Evolutionary conservation across 495 filamentous ascomycete genomes (phyloP).

Genomic region (Lentithecium fluviatile): DNA sequence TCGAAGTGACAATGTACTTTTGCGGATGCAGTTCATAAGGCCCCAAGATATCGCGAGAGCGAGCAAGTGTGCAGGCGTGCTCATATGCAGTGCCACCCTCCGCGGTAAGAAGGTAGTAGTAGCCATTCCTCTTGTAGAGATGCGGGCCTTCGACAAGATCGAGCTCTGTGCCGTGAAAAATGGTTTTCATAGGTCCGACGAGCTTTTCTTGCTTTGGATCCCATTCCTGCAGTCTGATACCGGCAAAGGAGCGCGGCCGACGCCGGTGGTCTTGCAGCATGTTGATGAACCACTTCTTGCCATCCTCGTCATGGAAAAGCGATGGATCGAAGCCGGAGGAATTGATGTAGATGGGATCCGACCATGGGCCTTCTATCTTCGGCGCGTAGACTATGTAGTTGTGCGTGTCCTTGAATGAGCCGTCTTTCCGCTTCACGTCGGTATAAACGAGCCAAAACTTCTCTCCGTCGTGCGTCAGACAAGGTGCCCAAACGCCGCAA

Average conservation of each 20-base stretch:
- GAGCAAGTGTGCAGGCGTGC: conserved; percentile 55
- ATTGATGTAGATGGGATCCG: conserved; percentile 53
- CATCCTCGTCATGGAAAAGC: conserved; percentile 59
- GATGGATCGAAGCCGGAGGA: conserved; percentile 54
- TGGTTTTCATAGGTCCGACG: conserved; percentile 44
- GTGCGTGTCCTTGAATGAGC: conserved; percentile 51
- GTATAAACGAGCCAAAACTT: conserved; percentile 50
- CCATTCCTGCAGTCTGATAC: conserved; percentile 48
- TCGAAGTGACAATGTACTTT: conserved; percentile 29
- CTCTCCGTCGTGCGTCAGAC: conserved; percentile 57
- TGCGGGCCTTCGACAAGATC: conserved; percentile 62
- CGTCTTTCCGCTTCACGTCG: conserved; percentile 56
- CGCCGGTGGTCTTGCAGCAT: conserved; percentile 55
- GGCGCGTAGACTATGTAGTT: conserved; percentile 50
- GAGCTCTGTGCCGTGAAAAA: conserved; percentile 56
- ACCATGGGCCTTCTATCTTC: conserved; percentile 55
- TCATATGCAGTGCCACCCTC: conserved; percentile 63
- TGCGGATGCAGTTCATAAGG: conserved; percentile 51
- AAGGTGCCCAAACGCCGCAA: conserved; percentile 65
- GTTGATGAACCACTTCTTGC: conserved; percentile 55
- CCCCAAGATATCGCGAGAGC: conserved; percentile 56
- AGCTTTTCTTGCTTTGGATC: conserved; percentile 46
- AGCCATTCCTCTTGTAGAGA: conserved; percentile 56
- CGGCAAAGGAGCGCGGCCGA: conserved; percentile 41
- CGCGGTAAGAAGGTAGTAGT: conserved; percentile 59